phyloP scores from a whole-genome alignment of 331 rosid genomes.

The Malus hybrid region DNA sequence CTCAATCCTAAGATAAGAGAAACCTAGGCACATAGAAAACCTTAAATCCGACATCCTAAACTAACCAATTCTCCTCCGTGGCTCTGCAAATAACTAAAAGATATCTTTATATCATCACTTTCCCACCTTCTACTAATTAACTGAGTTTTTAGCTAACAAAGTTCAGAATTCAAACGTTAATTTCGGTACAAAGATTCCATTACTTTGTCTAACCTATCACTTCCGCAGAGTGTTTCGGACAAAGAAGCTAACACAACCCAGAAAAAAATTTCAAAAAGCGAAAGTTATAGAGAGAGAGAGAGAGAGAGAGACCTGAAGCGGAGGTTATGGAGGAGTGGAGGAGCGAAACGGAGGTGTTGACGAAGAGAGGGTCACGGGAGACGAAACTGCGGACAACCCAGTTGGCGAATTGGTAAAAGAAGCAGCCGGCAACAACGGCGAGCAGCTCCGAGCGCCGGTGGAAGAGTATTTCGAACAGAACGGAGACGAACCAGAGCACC shows the following conservation, averaged over 20 bases:
- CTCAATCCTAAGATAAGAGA: neutral
- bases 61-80: neutral
- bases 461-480: slow-evolving; percentile 47
- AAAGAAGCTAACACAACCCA: neutral
- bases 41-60: neutral
- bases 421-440: slow-evolving; percentile 42
- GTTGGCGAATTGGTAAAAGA: slow-evolving; percentile 60
- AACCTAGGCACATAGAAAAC: neutral
- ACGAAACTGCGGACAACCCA: slow-evolving; percentile 35
- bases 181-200: neutral
- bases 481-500: slow-evolving; percentile 48
- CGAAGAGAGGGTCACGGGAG: slow-evolving; percentile 58
- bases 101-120: too few relatives aligned
- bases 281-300: neutral
- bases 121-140: neutral
- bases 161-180: neutral
- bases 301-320: slow-evolving; percentile 50
- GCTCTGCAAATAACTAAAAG: neutral
- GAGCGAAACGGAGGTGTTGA: slow-evolving; percentile 85
- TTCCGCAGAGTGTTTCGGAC: too few relatives aligned
- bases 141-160: neutral
- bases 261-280: neutral
- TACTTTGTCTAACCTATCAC: too few relatives aligned
- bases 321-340: slow-evolving; percentile 73
- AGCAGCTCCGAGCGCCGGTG: slow-evolving; percentile 41